These are phyloP conservation scores for Cryptococcus maquisensis DNA, from an alignment of 1,284 basidiomycete species.

Conservation along the genomic window DNA sequence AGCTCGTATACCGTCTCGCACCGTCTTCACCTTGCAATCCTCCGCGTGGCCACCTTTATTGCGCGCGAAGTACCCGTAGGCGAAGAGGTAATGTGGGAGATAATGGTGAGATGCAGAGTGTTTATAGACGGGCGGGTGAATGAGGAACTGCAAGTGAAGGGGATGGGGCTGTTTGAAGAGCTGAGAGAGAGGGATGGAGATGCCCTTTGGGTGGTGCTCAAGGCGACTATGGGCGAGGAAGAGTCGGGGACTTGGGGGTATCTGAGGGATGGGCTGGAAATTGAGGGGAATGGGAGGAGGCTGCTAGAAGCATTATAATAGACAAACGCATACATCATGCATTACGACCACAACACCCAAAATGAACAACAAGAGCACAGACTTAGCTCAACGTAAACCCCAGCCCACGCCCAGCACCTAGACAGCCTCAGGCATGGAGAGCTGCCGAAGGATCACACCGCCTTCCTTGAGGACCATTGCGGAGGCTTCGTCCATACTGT, in stretches of 20 bases:
- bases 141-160: slow-evolving; percentile 65
- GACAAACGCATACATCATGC: neutral
- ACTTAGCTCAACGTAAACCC: neutral
- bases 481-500: slow-evolving; percentile 88
- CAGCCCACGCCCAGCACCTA: neutral
- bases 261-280: slow-evolving; percentile 28
- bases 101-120: slow-evolving; percentile 65
- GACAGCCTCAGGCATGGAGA: slow-evolving; percentile 31
- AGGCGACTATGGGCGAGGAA: slow-evolving; percentile 54
- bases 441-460: slow-evolving; percentile 69
- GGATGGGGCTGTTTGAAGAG: slow-evolving; percentile 61
- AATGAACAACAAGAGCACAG: neutral
- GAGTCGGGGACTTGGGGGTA: slow-evolving; percentile 31
- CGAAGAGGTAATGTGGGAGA: slow-evolving; percentile 71
- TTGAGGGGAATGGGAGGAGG: slow-evolving; percentile 15
- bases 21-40: slow-evolving; percentile 65
- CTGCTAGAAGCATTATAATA: slow-evolving; percentile 7
- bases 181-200: slow-evolving; percentile 65
- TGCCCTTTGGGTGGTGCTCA: slow-evolving; percentile 72
- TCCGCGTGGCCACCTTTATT: slow-evolving; percentile 66
- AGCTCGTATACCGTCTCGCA: slow-evolving; percentile 58
- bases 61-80: slow-evolving; percentile 61
- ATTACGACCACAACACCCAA: neutral
- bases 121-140: slow-evolving; percentile 66
- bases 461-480: slow-evolving; percentile 71